Percentiles rank a stretch among this genome's conserved stretches.
These are phyloP conservation scores for Notholithocarpus densiflorus DNA, from an alignment of 306 rosid species.

Conservation along the genomic window DNA sequence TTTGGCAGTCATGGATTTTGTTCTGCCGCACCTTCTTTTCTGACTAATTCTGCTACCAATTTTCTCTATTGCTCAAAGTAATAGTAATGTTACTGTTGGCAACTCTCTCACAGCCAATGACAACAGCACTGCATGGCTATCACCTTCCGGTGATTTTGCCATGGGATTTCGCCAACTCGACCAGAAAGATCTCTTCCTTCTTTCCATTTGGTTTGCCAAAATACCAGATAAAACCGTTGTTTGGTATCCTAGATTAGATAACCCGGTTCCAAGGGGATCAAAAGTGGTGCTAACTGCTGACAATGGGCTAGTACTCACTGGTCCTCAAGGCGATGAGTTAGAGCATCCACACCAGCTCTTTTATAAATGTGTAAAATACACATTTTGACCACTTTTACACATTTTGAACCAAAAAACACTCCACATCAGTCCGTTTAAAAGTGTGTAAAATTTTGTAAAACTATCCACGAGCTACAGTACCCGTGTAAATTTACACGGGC, in stretches of 20 bases:
- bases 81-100: background rate
- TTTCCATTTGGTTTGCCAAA: slow-evolving; percentile 48
- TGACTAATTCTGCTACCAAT: background rate
- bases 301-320: background rate
- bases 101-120: slow-evolving; percentile 21
- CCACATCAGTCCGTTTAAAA: too few species aligned
- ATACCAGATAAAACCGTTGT: slow-evolving; percentile 36
- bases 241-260: slow-evolving; percentile 21
- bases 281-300: background rate
- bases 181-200: slow-evolving; percentile 14
- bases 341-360: too few species aligned
- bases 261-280: slow-evolving; percentile 37
- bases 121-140: slow-evolving; percentile 8
- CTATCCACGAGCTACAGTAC: too few species aligned
- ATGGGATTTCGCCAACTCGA: slow-evolving; percentile 38
- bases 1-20: too few species aligned
- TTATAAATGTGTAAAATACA: too few species aligned
- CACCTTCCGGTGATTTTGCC: slow-evolving; percentile 42
- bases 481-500: too few species aligned
- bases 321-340: background rate
- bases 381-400: too few species aligned
- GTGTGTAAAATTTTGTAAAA: too few species aligned
- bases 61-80: slow-evolving; percentile 26
- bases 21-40: too few species aligned
- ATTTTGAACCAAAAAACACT: too few species aligned